Conservation (phyloP, 2,329 filamentous ascomycete genomes). For the Aaosphaeria pasadenensis region DNA sequence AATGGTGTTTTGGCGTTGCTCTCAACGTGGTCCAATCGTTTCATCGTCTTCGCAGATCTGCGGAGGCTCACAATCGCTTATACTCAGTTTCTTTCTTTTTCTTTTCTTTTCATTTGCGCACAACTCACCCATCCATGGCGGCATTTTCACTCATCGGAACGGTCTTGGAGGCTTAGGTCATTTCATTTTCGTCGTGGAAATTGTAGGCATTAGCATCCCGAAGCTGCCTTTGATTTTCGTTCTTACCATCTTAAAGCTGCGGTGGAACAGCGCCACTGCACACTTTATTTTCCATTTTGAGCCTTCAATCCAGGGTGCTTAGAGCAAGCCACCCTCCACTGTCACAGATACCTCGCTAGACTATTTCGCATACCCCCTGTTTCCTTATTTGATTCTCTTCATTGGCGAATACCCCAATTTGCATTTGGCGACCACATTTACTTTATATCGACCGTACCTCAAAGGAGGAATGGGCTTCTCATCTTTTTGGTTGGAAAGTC, state of each 20-base stretch:
- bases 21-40: constrained; percentile 13
- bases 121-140: constrained; percentile 1
- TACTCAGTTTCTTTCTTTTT: not conserved
- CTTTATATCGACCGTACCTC: not conserved
- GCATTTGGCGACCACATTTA: constrained; percentile 2
- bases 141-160: constrained; percentile 1
- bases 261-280: too few relatives aligned
- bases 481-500: too few relatives aligned
- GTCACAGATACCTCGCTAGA: constrained; percentile 5
- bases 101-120: not conserved
- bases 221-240: too few relatives aligned
- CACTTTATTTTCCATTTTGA: too few relatives aligned
- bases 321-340: not conserved
- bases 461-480: not conserved
- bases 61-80: constrained; percentile 7
- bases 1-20: constrained; percentile 30
- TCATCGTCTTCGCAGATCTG: too few relatives aligned
- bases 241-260: too few relatives aligned
- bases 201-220: constrained; percentile 1
- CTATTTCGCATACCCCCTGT: constrained; percentile 5
- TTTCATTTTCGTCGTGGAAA: constrained; percentile 1
- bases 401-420: not conserved
- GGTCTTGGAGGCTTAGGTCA: not conserved
- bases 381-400: not conserved
- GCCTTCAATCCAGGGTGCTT: too few relatives aligned